These are phyloP conservation scores for Hydnomerulius pinastri DNA, from an alignment of 768 basidiomycete genomes.

Conservation along the genomic window DNA sequence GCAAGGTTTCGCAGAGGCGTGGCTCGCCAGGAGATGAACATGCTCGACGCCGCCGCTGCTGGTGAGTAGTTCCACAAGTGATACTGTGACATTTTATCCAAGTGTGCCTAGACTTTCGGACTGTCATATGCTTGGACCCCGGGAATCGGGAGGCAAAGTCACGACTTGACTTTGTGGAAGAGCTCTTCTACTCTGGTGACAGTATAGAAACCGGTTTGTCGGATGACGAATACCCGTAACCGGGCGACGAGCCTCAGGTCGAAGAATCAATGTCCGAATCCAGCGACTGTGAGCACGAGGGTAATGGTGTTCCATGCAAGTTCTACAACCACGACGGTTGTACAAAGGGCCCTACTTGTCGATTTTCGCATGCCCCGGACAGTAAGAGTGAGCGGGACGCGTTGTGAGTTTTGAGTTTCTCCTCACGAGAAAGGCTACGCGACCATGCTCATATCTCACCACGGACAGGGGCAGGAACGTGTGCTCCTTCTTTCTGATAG, in stretches of 20 bases:
- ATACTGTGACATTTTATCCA: not conserved
- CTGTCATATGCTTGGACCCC: conserved; percentile 29
- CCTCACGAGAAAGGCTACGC: not conserved
- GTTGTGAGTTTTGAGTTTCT: conserved; percentile 40
- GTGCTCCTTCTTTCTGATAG: conserved; percentile 43
- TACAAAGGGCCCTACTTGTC: conserved; percentile 40
- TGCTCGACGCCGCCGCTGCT: conserved; percentile 16
- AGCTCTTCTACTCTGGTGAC: not conserved
- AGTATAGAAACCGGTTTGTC: conserved; percentile 3
- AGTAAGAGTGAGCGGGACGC: conserved; percentile 55
- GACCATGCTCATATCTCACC: not conserved
- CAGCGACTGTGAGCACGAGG: conserved; percentile 53
- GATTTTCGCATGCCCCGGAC: conserved; percentile 56
- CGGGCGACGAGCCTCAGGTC: conserved; percentile 29
- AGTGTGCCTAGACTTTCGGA: conserved; percentile 27
- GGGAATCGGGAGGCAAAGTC: conserved; percentile 16
- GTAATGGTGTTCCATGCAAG: conserved; percentile 54
- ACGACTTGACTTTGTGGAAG: conserved; percentile 16
- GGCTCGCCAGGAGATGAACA: conserved; percentile 32
- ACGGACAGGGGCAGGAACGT: conserved; percentile 53
- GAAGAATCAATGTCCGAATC: conserved; percentile 52
- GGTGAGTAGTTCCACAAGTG: conserved; percentile 20
- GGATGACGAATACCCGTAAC: conserved; percentile 17
- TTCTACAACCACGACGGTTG: conserved; percentile 61
- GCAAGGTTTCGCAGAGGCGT: conserved; percentile 37